A percentile compares a stretch with the other conserved stretches of the same genome.
Conservation (phyloP, 208 protist genomes). For the Acanthamoeba healyi region DNA sequence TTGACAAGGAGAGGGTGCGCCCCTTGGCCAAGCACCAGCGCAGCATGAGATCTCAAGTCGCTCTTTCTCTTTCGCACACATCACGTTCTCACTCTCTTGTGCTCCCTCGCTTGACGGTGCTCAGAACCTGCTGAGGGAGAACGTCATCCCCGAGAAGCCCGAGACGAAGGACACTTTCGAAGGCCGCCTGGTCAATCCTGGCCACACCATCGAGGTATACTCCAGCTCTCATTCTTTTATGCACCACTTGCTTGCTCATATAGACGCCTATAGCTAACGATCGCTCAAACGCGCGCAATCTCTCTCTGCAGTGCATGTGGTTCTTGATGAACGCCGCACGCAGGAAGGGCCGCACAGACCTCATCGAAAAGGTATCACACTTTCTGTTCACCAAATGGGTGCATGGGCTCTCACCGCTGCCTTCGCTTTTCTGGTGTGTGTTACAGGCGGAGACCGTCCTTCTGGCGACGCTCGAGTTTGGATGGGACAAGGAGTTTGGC, state of each 20-base stretch:
- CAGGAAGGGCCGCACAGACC: neutral
- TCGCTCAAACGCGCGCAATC: too few relatives aligned
- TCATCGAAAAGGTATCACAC: neutral
- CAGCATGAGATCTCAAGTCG: too few relatives aligned
- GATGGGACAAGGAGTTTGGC: constrained; percentile 64
- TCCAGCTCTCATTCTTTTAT: neutral
- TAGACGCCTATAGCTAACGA: neutral
- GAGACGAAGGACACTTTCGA: constrained; percentile 64
- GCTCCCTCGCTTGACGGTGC: too few relatives aligned
- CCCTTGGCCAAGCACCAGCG: too few relatives aligned
- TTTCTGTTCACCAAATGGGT: too few relatives aligned
- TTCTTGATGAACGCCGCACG: constrained; percentile 11
- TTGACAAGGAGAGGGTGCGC: neutral
- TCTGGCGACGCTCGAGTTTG: constrained; percentile 37
- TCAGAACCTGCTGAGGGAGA: neutral
- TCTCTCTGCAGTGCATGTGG: neutral
- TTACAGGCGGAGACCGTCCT: neutral
- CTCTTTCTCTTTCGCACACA: neutral
- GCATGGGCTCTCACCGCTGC: too few relatives aligned
- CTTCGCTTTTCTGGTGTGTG: neutral
- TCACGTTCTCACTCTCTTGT: neutral
- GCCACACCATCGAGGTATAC: constrained; percentile 63
- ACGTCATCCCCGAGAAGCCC: neutral
- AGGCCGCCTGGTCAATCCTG: constrained; percentile 62
- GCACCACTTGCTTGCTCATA: neutral